These are phyloP conservation scores for Pyronema omphalodes DNA, from an alignment of 495 filamentous ascomycete species.

Conservation along the genomic window DNA sequence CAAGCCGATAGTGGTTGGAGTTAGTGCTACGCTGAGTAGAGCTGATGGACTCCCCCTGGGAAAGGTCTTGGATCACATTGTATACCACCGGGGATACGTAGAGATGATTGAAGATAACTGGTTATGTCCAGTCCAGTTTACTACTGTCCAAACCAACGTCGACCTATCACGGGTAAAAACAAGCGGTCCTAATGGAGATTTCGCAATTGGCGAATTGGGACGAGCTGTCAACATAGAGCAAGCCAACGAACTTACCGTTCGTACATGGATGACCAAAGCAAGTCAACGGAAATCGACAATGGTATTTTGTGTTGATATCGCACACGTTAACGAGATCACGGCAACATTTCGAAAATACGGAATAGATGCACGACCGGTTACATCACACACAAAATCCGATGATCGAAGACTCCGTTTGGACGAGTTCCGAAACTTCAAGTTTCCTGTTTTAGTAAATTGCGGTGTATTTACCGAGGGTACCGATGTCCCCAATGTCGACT, in stretches of 20 bases:
- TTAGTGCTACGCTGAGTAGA: conserved; percentile 82
- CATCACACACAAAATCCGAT: conserved; percentile 48
- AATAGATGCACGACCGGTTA: conserved; percentile 69
- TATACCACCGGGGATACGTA: conserved; percentile 86
- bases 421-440: conserved; percentile 56
- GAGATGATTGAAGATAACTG: conserved; percentile 86
- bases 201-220: conserved; percentile 53
- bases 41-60: conserved; percentile 78
- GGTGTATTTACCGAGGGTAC: conserved; percentile 90
- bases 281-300: conserved; percentile 5
- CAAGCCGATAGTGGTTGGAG: conserved; percentile 63
- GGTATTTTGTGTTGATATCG: conserved; percentile 26
- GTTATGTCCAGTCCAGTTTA: conserved; percentile 76
- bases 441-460: conserved; percentile 82
- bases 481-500: conserved; percentile 95
- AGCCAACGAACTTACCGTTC: conserved; percentile 64
- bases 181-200: conserved; percentile 53
- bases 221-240: conserved; percentile 58
- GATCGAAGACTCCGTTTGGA: conserved; percentile 49
- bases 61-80: conserved; percentile 81
- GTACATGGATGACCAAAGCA: conserved; percentile 67
- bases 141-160: conserved; percentile 65
- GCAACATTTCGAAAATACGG: conserved; percentile 54
- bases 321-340: conserved; percentile 57
- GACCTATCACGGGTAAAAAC: conserved; percentile 50